Base-by-base conservation (phyloP, 352 stramenopile genomes). In the Pythium scleroteichum region DNA sequence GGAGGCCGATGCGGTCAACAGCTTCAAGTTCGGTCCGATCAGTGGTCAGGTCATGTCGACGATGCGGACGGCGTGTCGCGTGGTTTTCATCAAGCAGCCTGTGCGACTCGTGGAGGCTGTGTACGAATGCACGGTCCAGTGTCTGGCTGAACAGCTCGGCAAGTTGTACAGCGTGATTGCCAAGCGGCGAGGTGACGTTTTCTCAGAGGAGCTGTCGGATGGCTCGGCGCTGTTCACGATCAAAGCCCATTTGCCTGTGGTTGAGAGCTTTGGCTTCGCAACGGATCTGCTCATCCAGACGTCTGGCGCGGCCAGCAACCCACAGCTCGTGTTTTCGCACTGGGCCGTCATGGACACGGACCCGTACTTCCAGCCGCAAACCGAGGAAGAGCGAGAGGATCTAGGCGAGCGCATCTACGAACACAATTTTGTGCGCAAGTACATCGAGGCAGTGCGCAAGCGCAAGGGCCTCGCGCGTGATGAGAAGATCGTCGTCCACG, bases 301-400 rank as follows among this genome's bases (percentile, higher is more conserved):
- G 14, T 98, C 94, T 39, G 96, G 96, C 19, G 92, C 97, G 33
- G 96, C 97, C 14, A 98, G 94, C 56, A 97, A 97, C 46, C 96
- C 96, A 24, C 94, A 99, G 69, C 76, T 99, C 24, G 78, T 97
- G 9, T 99, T 99, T 74, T 95, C 82, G 39, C 94, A 98, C 71
- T 99, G 95, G 95, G 78, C 73, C 44, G 75, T 97, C 27, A 87
- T 98, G 33, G 85, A 97, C 27, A 91, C 97, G 72, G 95, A 98
- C 59, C 96, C 96, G 6, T 99, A 98, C 71, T 99, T 97, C 80
- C 95, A 98, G 62, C 95, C 96, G 24, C 95, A 92, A 48, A 98
- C 94, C 2, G 84, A 98, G 61, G 93, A 98, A 54, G 95, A 99
- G 73, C 85, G 95, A 47, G 95, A 99, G 74, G 96, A 98, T 61